Conservation (phyloP, 306 rosid genomes). For the Albizia julibrissin region DNA sequence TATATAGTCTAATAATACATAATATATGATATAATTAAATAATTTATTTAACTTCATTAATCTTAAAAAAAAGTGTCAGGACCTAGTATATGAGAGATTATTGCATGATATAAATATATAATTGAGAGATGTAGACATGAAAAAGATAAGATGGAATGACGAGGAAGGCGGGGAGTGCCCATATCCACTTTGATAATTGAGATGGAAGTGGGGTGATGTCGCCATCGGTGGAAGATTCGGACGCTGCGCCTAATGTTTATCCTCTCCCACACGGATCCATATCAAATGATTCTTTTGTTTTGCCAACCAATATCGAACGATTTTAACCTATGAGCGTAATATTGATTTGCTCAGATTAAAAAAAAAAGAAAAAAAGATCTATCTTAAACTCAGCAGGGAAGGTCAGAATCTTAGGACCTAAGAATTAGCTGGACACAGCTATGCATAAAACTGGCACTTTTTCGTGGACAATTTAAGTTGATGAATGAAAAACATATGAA, state of each 20-base stretch:
- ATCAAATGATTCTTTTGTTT: neutral
- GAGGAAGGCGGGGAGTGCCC: neutral
- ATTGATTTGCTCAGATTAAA: too few species aligned
- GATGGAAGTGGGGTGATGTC: neutral
- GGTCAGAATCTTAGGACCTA: too few species aligned
- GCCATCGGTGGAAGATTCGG: conserved; percentile 3
- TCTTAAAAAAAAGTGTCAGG: too few species aligned
- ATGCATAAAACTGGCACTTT: neutral
- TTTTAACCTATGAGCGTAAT: too few species aligned
- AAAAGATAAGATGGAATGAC: conserved; percentile 20
- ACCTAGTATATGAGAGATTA: too few species aligned
- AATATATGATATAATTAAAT: too few species aligned
- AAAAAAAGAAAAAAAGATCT: neutral
- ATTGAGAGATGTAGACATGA: too few species aligned
- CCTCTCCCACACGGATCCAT: neutral
- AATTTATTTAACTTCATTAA: too few species aligned
- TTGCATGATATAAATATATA: too few species aligned
- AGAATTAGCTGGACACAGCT: neutral
- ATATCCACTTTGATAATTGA: neutral
- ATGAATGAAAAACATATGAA: too few species aligned
- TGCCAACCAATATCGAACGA: neutral
- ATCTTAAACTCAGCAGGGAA: neutral
- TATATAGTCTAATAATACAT: too few species aligned
- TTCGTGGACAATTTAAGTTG: too few species aligned
- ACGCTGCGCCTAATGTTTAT: neutral